phyloP scores from a whole-genome alignment of 78 protist species.

The Monosiga brevicollis region DNA sequence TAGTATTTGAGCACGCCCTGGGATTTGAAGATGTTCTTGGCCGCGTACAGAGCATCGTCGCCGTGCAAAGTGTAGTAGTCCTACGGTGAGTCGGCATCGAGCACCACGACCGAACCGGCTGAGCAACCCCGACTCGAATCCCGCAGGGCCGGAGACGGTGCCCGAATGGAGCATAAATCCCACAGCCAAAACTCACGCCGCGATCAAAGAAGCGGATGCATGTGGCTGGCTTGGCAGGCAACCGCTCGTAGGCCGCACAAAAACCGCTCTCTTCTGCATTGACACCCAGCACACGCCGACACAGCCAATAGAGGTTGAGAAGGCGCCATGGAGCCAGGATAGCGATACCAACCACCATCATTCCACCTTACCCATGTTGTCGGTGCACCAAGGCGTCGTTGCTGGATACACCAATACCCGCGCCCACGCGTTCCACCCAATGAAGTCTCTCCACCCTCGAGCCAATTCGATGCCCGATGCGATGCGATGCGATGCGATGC shows the following conservation, averaged over 20 bases:
- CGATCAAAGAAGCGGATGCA: constrained; percentile 16
- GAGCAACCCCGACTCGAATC: not conserved
- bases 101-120: not conserved
- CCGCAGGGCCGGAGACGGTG: not conserved
- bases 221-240: constrained; percentile 12
- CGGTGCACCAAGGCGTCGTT: not conserved
- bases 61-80: constrained; percentile 34
- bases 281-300: not conserved
- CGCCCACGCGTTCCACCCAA: not conserved
- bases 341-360: not conserved
- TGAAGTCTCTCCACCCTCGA: not conserved
- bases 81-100: not conserved
- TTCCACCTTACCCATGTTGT: not conserved
- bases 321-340: not conserved
- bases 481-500: not conserved
- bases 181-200: not conserved
- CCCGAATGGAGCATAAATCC: not conserved
- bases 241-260: not conserved
- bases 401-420: not conserved
- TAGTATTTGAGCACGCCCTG: constrained; percentile 7
- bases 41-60: constrained; percentile 35
- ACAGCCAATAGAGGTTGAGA: not conserved
- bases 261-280: not conserved
- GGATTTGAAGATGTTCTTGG: constrained; percentile 28
- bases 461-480: not conserved